Evolutionary conservation across 1,139 yeast genomes (phyloP), one percentile per base, ranked within the genome.

Genomic region (Ashbya aceris): DNA sequence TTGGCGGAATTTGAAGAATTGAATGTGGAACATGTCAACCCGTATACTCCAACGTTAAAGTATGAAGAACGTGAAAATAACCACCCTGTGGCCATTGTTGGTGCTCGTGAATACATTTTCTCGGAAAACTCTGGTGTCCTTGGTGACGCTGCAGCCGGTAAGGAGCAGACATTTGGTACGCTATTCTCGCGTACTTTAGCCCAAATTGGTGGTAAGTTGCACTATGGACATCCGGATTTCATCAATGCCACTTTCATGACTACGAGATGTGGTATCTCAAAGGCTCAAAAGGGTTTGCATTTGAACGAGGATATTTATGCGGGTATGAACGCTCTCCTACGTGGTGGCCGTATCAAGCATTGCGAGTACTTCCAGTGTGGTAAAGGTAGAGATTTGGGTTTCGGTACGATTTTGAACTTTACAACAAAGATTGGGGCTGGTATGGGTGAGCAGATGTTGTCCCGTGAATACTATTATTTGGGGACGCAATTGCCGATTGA

Each of bases 71-170:
- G 65, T 50, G 58, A 61, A 32, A 64, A 67, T 44, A 71, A 67
- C 56, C 76, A 78, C 58, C 98, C 98, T 29, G 98, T 91, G 58
- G 98, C 98, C 45, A 89, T 91, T 64, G 86, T 91, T 58, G 98
- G 98, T 79, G 97, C 98, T 44, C 83, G 98, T 74, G 98, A 91
- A 71, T 91, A 91, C 70, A 91, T 91, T 70, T 91, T 91, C 83
- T 86, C 96, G 49, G 98, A 91, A 69, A 91, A 89, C 72, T 83
- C 95, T 53, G 98, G 98, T 83, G 85, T 91, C 60, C 76, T 91
- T 56, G 98, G 98, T 81, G 98, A 91, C 69, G 94, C 91, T 66
- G 98, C 98, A 58, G 98, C 98, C 53, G 98, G 97, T 78, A 91
- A 91, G 73, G 98, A 91, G 76, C 98, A 91, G 69, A 91, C 98